phyloP scores from a whole-genome alignment of 2,329 filamentous ascomycete genomes.

The Lojkania enalia region DNA sequence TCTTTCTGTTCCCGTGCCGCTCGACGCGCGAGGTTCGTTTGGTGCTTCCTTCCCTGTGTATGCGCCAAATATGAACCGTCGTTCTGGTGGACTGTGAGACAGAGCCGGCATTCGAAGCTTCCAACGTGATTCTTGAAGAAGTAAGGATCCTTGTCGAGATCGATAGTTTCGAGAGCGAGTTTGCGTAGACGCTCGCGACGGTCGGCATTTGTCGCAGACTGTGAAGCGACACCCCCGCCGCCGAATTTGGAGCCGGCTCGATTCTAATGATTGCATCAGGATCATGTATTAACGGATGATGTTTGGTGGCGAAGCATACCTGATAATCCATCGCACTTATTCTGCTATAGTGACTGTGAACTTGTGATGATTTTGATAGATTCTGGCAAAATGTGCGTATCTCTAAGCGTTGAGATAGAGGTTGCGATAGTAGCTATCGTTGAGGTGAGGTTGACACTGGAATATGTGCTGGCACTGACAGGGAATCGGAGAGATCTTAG shows the following conservation, averaged over 20 bases:
- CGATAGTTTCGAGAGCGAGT: slow-evolving; percentile 97
- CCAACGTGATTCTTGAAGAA: slow-evolving; percentile 99
- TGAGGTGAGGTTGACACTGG: slow-evolving; percentile 3
- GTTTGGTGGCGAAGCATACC: slow-evolving; percentile 36
- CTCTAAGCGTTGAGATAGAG: slow-evolving; percentile 7
- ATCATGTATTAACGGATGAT: not conserved
- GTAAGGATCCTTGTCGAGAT: slow-evolving; percentile 98
- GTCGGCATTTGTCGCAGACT: slow-evolving; percentile 93
- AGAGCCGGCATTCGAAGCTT: slow-evolving; percentile 95
- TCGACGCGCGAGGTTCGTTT: slow-evolving; percentile 94
- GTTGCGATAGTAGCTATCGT: not conserved
- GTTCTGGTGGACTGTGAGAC: slow-evolving; percentile 96
- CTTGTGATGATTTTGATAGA: too few relatives aligned
- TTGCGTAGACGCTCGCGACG: slow-evolving; percentile 95
- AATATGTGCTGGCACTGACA: too few relatives aligned
- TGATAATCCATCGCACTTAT: slow-evolving; percentile 58
- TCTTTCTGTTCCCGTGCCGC: slow-evolving; percentile 95
- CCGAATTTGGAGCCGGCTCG: slow-evolving; percentile 97
- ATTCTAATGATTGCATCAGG: slow-evolving; percentile 60
- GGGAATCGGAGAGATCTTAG: too few relatives aligned
- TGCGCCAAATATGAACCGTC: slow-evolving; percentile 98
- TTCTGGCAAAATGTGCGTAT: not conserved
- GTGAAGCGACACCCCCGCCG: slow-evolving; percentile 92
- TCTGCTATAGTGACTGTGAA: too few relatives aligned
- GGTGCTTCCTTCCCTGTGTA: slow-evolving; percentile 97